Evolutionary conservation across 208 protist species (phyloP).

Genomic region (Leishmania braziliensis): DNA sequence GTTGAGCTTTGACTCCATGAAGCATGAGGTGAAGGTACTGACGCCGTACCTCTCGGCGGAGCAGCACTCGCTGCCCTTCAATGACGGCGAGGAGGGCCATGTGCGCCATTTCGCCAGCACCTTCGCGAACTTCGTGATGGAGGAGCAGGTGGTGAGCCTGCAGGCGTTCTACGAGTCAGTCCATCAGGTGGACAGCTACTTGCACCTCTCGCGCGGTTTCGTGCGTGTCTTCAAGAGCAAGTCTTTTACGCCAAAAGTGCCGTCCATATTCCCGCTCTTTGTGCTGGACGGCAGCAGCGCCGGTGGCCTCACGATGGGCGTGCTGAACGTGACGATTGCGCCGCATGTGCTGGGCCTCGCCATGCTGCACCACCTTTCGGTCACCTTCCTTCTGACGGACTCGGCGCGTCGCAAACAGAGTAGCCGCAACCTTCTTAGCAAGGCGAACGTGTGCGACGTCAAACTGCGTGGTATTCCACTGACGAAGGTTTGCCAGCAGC

Average conservation of each 20-base stretch:
- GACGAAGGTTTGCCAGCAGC: conserved; percentile 82
- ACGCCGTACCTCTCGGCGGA: conserved; percentile 64
- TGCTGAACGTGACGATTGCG: conserved; percentile 76
- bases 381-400: conserved; percentile 72
- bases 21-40: conserved; percentile 62
- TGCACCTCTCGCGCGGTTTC: conserved; percentile 76
- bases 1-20: conserved; percentile 70
- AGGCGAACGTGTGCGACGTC: conserved; percentile 76
- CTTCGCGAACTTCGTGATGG: conserved; percentile 56
- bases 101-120: conserved; percentile 35
- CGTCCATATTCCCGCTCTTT: conserved; percentile 83
- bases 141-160: conserved; percentile 76
- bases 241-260: conserved; percentile 47
- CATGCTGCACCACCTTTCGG: conserved; percentile 87
- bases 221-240: conserved; percentile 81
- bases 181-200: conserved; percentile 68
- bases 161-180: conserved; percentile 82
- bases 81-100: conserved; percentile 3
- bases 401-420: conserved; percentile 64
- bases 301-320: conserved; percentile 68
- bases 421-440: conserved; percentile 58
- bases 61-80: conserved; percentile 36
- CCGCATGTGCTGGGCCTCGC: conserved; percentile 89
- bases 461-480: conserved; percentile 90
- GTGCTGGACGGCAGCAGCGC: conserved; percentile 83